These are phyloP conservation scores for Hypericum perforatum DNA, from an alignment of 345 rosid species.

Conservation along the genomic window DNA sequence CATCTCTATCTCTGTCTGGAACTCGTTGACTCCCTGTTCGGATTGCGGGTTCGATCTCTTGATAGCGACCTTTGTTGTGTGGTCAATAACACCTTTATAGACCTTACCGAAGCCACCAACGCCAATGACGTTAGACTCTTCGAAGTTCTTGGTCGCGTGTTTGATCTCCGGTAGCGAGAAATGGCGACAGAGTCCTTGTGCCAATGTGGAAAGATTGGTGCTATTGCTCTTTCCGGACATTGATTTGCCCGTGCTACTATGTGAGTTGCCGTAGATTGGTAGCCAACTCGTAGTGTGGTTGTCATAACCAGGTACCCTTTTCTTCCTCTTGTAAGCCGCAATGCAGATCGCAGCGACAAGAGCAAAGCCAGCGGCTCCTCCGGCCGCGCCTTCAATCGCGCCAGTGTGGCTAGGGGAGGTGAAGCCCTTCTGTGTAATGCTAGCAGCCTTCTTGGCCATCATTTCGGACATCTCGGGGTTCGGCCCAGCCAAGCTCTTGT, in stretches of 20 bases:
- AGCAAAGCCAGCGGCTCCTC: constrained; percentile 44
- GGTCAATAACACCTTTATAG: constrained; percentile 60
- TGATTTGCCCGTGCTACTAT: constrained; percentile 42
- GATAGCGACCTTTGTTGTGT: constrained; percentile 45
- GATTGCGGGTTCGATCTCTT: constrained; percentile 71
- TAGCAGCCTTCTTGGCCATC: constrained; percentile 28
- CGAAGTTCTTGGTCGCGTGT: constrained; percentile 51
- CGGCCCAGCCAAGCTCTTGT: constrained; percentile 47
- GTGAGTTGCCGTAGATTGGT: constrained; percentile 48
- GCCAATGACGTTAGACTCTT: constrained; percentile 58
- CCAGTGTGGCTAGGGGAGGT: constrained; percentile 1
- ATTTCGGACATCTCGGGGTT: constrained; percentile 52
- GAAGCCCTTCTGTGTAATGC: constrained; percentile 8
- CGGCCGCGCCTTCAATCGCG: constrained; percentile 42
- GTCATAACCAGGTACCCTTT: constrained; percentile 19
- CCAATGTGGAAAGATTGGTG: constrained; percentile 43
- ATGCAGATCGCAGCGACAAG: constrained; percentile 42
- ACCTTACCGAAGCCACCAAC: constrained; percentile 95
- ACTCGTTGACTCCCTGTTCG: constrained; percentile 76
- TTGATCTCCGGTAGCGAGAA: constrained; percentile 54
- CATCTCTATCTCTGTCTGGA: constrained; percentile 74
- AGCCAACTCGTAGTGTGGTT: constrained; percentile 59
- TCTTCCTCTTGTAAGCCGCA: constrained; percentile 30
- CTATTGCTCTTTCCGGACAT: constrained; percentile 31
- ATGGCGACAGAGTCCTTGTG: constrained; percentile 60